Conservation (phyloP, 2,329 filamentous ascomycete genomes). For the Alternaria novae-zelandiae region DNA sequence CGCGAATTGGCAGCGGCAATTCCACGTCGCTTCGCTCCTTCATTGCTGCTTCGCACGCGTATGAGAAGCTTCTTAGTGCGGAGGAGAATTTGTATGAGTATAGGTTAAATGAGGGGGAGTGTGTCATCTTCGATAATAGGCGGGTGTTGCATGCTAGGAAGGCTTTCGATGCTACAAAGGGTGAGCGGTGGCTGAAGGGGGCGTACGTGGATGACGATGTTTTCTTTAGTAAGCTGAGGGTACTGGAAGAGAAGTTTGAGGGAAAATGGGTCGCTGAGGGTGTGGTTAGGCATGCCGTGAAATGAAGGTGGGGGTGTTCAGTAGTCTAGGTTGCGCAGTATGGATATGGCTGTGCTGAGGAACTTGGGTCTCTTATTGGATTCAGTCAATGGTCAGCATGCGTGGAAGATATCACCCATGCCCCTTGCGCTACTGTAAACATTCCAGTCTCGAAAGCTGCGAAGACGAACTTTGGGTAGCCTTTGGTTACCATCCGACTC, state of each 20-base stretch:
- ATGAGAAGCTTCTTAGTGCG: conserved; percentile 66
- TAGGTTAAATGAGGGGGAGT: conserved; percentile 80
- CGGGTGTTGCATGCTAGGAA: conserved; percentile 83
- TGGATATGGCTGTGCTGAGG: neutral
- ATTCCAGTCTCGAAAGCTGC: neutral
- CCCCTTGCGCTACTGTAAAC: neutral
- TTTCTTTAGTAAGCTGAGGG: conserved; percentile 57
- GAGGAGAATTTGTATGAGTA: conserved; percentile 69
- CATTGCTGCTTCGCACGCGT: conserved; percentile 56
- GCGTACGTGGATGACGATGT: conserved; percentile 78
- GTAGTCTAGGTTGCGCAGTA: neutral
- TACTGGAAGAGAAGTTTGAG: conserved; percentile 48
- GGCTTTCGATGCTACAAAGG: conserved; percentile 71
- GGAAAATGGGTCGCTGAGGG: conserved; percentile 46
- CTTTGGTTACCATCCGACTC: neutral
- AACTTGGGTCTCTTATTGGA: neutral
- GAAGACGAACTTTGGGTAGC: neutral
- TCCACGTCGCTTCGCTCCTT: conserved; percentile 38
- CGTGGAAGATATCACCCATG: neutral
- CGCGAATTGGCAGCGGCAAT: conserved; percentile 39
- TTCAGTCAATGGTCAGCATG: neutral
- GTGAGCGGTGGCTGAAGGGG: conserved; percentile 82
- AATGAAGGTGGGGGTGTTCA: neutral
- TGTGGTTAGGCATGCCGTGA: conserved; percentile 30
- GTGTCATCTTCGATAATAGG: conserved; percentile 90